These are phyloP conservation scores for Pseudogymnoascus sp. DNA, from an alignment of 2,329 filamentous ascomycete species.

Conservation along the genomic window DNA sequence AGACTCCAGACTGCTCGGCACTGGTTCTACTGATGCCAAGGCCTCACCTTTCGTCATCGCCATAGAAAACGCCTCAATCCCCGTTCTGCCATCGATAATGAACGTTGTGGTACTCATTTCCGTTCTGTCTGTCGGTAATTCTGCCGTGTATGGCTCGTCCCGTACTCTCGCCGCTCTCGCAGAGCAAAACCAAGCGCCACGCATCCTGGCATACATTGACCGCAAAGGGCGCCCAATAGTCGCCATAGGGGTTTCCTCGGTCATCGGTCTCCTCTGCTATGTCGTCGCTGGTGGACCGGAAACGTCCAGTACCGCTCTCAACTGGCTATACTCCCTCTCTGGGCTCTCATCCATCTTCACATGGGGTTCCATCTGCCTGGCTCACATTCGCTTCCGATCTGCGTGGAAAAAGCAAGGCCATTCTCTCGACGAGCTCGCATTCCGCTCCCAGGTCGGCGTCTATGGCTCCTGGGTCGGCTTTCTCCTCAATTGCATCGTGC, in stretches of 20 bases:
- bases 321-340: constrained; percentile 57
- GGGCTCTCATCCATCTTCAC: constrained; percentile 56
- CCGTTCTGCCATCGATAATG: constrained; percentile 47
- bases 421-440: constrained; percentile 56
- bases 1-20: constrained; percentile 35
- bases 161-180: constrained; percentile 51
- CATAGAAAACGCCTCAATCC: constrained; percentile 42
- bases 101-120: constrained; percentile 51
- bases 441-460: constrained; percentile 50
- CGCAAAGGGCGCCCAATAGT: constrained; percentile 47
- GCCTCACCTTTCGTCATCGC: constrained; percentile 51
- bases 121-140: constrained; percentile 50
- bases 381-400: constrained; percentile 59
- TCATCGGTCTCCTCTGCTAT: constrained; percentile 43
- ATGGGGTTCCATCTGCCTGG: constrained; percentile 56
- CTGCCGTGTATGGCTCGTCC: constrained; percentile 49
- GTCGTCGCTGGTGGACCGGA: constrained; percentile 34
- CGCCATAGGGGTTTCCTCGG: constrained; percentile 38
- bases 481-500: constrained; percentile 44
- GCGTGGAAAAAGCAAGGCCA: constrained; percentile 52
- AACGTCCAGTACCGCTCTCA: constrained; percentile 43
- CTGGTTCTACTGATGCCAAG: constrained; percentile 28
- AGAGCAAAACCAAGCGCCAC: constrained; percentile 50
- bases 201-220: constrained; percentile 49
- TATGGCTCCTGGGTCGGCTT: constrained; percentile 55